Conservation (phyloP, 2,329 filamentous ascomycete species). For the Trichoderma lentiforme region DNA sequence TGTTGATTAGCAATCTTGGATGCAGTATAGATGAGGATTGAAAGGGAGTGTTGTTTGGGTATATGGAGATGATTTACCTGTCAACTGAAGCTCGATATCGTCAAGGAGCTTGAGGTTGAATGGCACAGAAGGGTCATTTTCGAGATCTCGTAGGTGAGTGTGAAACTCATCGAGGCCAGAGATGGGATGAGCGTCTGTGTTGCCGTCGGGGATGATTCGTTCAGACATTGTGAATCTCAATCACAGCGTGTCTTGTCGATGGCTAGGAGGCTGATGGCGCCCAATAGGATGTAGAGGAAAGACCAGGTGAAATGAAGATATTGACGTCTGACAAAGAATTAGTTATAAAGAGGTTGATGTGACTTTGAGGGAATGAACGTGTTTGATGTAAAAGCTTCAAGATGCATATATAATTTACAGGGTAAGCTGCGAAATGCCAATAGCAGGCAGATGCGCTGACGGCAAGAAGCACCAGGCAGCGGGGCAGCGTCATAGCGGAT, state of each 20-base stretch:
- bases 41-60: background rate
- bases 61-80: conserved; percentile 35
- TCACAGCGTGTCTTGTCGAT: background rate
- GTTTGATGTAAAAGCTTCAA: background rate
- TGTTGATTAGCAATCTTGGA: background rate
- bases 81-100: conserved; percentile 57
- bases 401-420: background rate
- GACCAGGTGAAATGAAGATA: background rate
- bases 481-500: conserved; percentile 17
- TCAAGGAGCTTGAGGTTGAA: conserved; percentile 54
- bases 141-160: conserved; percentile 50
- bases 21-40: background rate
- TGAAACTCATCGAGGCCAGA: conserved; percentile 53
- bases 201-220: conserved; percentile 36
- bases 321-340: background rate
- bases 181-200: conserved; percentile 44
- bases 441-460: conserved; percentile 19
- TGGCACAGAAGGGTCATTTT: conserved; percentile 39
- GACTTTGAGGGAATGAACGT: background rate
- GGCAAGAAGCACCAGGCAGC: conserved; percentile 12
- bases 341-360: no score
- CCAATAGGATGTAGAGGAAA: background rate
- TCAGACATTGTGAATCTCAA: conserved; percentile 26
- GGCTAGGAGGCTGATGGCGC: no score
- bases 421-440: background rate